Percentiles rank a stretch among this genome's conserved stretches.
Conservation (phyloP, 306 rosid species). For the Cucurbita pepo region DNA sequence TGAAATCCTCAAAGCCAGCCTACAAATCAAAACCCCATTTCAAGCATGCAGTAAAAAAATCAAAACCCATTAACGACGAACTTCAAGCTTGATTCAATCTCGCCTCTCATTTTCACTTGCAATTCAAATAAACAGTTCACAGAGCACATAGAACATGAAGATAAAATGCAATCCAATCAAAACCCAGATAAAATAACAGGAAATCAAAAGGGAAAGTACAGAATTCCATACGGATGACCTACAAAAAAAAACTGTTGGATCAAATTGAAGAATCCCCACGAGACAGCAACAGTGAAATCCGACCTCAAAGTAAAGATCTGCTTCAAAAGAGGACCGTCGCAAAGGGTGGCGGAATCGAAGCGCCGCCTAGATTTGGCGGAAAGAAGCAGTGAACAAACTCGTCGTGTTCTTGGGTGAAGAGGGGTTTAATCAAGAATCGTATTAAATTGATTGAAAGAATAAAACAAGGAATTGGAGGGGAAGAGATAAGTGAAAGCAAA, state of each 20-base stretch:
- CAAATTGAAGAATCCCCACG: not conserved
- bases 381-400: slow-evolving; percentile 10
- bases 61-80: not conserved
- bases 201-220: not conserved
- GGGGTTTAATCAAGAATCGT: not conserved
- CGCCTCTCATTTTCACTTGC: not conserved
- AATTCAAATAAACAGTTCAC: not conserved
- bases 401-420: slow-evolving; percentile 5
- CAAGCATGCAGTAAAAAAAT: not conserved
- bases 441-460: not conserved
- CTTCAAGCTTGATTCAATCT: not conserved
- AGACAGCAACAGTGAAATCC: slow-evolving; percentile 13
- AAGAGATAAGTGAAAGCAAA: not conserved
- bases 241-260: not conserved
- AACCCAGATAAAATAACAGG: not conserved
- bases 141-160: not conserved
- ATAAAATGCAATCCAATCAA: not conserved
- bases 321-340: not conserved
- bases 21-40: slow-evolving; percentile 23
- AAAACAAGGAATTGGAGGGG: not conserved
- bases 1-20: slow-evolving; percentile 19
- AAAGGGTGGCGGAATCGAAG: slow-evolving; percentile 1
- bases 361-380: slow-evolving; percentile 32
- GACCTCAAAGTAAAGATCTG: slow-evolving; percentile 16
- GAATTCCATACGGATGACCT: not conserved